phyloP scores from a whole-genome alignment of 495 filamentous ascomycete genomes.

The Cercophora newfieldiana region DNA sequence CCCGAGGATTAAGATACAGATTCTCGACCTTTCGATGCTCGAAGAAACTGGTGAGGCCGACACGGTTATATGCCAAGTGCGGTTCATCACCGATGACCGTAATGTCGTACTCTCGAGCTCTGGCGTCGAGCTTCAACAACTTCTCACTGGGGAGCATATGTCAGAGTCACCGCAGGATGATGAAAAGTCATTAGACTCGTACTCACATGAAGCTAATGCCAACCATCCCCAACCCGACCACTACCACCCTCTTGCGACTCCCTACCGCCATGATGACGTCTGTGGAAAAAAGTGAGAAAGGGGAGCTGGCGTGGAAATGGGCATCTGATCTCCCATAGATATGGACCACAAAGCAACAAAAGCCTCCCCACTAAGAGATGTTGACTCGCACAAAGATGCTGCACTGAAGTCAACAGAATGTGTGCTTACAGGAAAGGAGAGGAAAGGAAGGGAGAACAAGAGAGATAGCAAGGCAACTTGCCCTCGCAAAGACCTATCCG shows the following conservation, averaged over 20 bases:
- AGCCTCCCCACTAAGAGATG: no score
- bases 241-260: slow-evolving; percentile 70
- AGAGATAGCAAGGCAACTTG: no score
- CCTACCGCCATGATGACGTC: slow-evolving; percentile 35
- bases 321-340: not conserved
- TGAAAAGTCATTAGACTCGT: not conserved
- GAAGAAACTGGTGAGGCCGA: slow-evolving; percentile 93
- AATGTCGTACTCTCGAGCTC: slow-evolving; percentile 76
- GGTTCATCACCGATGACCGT: slow-evolving; percentile 91
- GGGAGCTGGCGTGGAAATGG: not conserved
- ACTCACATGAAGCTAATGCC: slow-evolving; percentile 89
- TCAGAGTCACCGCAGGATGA: not conserved
- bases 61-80: slow-evolving; percentile 92
- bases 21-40: slow-evolving; percentile 88
- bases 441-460: no score
- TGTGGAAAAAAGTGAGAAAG: not conserved
- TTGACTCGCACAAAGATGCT: no score
- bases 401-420: no score
- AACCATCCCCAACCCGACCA: slow-evolving; percentile 95
- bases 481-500: not conserved
- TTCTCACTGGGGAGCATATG: slow-evolving; percentile 61
- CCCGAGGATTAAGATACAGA: slow-evolving; percentile 81
- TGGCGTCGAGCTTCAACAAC: slow-evolving; percentile 80
- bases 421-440: no score
- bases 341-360: no score